phyloP scores from a whole-genome alignment of 2,329 filamentous ascomycete species.

The Trichoderma sp. region DNA sequence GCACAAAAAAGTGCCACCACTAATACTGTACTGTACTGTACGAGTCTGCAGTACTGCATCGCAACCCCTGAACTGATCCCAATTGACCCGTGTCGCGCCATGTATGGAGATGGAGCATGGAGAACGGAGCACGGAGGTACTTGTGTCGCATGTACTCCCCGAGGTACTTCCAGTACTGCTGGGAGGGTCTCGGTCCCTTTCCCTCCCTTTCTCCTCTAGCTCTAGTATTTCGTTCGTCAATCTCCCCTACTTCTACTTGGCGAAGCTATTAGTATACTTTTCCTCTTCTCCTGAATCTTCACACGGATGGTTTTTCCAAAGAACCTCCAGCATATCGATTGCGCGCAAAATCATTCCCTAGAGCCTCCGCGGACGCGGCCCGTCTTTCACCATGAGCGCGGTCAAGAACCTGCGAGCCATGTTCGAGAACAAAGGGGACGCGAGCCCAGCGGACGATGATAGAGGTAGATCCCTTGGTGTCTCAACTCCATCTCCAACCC shows the following conservation, averaged over 20 bases:
- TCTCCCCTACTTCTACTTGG: neutral
- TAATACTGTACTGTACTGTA: neutral
- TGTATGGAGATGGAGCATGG: conserved; percentile 3
- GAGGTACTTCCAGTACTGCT: neutral
- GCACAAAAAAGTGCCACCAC: neutral
- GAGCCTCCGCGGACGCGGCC: conserved; percentile 25
- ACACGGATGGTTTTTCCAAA: neutral
- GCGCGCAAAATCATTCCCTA: neutral
- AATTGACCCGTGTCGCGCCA: conserved; percentile 20
- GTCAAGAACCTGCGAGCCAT: conserved; percentile 76
- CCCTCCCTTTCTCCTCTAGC: conserved; percentile 14
- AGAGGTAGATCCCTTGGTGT: conserved; percentile 66
- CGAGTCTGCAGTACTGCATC: neutral
- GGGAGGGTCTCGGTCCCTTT: neutral
- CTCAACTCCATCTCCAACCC: conserved; percentile 33
- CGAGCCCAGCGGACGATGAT: conserved; percentile 62
- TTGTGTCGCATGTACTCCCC: conserved; percentile 4
- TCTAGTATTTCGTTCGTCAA: conserved; percentile 13
- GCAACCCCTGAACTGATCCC: conserved; percentile 13
- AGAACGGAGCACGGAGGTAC: conserved; percentile 10
- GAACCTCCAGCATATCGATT: conserved; percentile 9
- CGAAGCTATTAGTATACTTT: neutral
- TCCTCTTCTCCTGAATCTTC: neutral
- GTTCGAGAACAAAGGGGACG: conserved; percentile 71
- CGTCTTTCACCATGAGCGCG: conserved; percentile 56